Evolutionary conservation across 208 protist genomes (phyloP).

Genomic region (Tetramitus jugosus): DNA sequence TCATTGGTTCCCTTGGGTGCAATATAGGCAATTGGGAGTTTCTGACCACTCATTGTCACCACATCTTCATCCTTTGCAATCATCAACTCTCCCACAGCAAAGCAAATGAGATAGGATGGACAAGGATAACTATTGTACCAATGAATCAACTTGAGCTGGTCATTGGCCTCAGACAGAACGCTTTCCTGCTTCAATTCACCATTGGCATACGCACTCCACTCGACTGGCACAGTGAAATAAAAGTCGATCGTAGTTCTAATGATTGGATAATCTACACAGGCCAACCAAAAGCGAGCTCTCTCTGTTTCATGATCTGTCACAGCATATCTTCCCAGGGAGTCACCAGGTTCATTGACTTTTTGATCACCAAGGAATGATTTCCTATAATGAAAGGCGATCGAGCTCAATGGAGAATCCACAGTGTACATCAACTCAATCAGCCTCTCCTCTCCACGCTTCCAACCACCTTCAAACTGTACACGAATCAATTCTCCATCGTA

Average conservation of each 20-base stretch:
- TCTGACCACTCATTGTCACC: background rate
- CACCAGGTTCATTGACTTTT: background rate
- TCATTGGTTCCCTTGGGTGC: background rate
- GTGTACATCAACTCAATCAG: background rate
- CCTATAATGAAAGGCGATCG: background rate
- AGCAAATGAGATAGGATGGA: slow-evolving; percentile 3
- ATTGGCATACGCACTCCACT: background rate
- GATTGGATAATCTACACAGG: background rate
- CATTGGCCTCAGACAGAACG: background rate
- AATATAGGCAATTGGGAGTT: background rate
- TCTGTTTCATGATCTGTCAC: background rate
- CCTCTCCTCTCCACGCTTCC: background rate
- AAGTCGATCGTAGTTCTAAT: background rate
- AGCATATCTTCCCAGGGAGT: background rate
- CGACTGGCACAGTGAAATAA: background rate
- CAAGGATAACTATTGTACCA: background rate
- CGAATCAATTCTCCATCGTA: background rate
- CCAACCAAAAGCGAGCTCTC: background rate
- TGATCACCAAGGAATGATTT: background rate
- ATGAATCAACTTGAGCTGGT: no score
- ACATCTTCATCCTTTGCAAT: background rate
- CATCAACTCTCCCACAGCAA: background rate
- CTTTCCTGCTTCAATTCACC: background rate
- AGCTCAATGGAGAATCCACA: background rate
- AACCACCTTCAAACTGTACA: background rate